phyloP scores from a whole-genome alignment of 2,329 filamentous ascomycete genomes.

The Aspergillus ochraceus region DNA sequence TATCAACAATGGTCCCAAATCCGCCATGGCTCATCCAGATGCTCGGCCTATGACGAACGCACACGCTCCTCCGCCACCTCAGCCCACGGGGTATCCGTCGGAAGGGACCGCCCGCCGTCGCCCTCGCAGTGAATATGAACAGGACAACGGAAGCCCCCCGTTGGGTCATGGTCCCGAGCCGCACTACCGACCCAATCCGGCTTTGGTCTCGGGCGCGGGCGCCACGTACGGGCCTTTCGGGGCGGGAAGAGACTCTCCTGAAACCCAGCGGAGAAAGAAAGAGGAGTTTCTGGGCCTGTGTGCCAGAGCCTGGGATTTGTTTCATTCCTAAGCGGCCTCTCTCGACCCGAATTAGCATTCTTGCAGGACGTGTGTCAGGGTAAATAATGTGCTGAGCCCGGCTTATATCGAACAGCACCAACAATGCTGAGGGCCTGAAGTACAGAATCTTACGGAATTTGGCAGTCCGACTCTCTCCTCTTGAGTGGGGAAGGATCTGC shows the following conservation, averaged over 20 bases:
- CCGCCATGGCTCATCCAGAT: constrained; percentile 31
- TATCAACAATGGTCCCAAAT: constrained; percentile 29
- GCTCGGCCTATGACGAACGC: constrained; percentile 66
- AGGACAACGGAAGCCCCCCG: constrained; percentile 81
- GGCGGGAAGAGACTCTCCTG: constrained; percentile 78
- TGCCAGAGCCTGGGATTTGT: constrained; percentile 90
- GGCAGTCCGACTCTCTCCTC: not conserved
- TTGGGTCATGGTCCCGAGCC: constrained; percentile 69
- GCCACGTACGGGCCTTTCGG: constrained; percentile 69
- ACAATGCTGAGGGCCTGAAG: not conserved
- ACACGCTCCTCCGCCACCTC: constrained; percentile 51
- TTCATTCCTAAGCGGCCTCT: constrained; percentile 70
- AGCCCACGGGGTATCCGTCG: constrained; percentile 34
- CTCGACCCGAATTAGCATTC: not conserved
- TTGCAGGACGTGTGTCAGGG: not conserved
- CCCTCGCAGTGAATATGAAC: constrained; percentile 84
- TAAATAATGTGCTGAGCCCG: not conserved
- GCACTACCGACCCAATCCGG: constrained; percentile 39
- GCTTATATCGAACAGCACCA: not conserved
- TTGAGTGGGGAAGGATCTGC: not conserved
- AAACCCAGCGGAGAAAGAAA: constrained; percentile 80
- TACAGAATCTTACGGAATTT: not conserved
- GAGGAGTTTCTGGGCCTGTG: constrained; percentile 89
- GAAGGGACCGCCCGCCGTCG: constrained; percentile 61
- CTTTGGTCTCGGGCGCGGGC: constrained; percentile 25